phyloP scores from a whole-genome alignment of 2,329 filamentous ascomycete genomes.

The Epichloe hybrida region DNA sequence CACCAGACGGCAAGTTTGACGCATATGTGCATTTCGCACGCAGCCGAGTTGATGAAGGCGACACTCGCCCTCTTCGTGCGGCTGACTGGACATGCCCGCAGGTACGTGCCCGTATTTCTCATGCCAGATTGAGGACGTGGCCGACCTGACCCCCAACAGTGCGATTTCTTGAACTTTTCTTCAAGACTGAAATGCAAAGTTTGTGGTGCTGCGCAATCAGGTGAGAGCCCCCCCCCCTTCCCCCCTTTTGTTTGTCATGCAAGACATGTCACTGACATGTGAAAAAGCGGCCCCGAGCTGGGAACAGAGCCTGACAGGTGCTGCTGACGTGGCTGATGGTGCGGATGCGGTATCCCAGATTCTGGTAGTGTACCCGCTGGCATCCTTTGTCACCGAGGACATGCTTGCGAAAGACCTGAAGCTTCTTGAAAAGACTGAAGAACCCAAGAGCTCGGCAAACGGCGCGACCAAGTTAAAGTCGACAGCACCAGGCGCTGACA shows the following conservation, averaged over 20 bases:
- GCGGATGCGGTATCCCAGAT: constrained; percentile 56
- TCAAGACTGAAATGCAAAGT: constrained; percentile 25
- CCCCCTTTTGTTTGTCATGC: no score
- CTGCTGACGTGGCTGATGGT: constrained; percentile 35
- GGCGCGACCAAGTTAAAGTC: constrained; percentile 41
- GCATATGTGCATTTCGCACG: constrained; percentile 29
- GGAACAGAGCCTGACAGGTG: constrained; percentile 29
- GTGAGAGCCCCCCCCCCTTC: constrained; percentile 10
- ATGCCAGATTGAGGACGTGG: neutral
- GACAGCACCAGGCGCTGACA: constrained; percentile 40
- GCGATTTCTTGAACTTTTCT: constrained; percentile 26
- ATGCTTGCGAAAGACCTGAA: constrained; percentile 59
- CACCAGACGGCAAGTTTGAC: constrained; percentile 24
- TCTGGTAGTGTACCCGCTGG: constrained; percentile 58
- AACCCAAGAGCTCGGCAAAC: constrained; percentile 29
- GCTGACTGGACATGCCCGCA: constrained; percentile 23
- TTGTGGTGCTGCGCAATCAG: constrained; percentile 19
- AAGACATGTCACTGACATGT: neutral
- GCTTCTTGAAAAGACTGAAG: constrained; percentile 54
- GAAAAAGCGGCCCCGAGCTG: constrained; percentile 12
- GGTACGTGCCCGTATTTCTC: constrained; percentile 11
- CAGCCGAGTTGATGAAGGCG: constrained; percentile 20
- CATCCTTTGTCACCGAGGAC: constrained; percentile 57
- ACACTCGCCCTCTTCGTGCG: constrained; percentile 12
- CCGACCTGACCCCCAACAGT: constrained; percentile 10